These are phyloP conservation scores for Ceratocystis eucalypticola DNA, from an alignment of 2,329 filamentous ascomycete genomes.

Conservation along the genomic window DNA sequence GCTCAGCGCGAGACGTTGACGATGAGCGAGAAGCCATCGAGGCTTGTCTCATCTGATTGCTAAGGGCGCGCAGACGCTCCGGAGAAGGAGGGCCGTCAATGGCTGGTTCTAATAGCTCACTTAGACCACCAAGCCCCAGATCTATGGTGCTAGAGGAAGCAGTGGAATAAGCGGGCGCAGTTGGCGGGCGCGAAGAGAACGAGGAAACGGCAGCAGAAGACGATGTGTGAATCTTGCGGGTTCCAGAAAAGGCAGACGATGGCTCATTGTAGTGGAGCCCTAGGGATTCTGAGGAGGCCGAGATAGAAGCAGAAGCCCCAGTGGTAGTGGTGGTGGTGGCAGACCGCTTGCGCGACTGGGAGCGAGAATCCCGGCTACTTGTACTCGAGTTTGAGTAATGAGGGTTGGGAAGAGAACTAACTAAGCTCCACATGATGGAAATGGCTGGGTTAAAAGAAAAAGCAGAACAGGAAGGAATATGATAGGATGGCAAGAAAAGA, in stretches of 20 bases:
- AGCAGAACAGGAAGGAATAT: background rate
- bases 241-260: background rate
- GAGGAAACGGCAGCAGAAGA: background rate
- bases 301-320: background rate
- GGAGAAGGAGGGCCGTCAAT: slow-evolving; percentile 49
- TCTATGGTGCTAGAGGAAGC: background rate
- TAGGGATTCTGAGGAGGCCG: slow-evolving; percentile 11
- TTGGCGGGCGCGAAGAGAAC: slow-evolving; percentile 12
- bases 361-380: slow-evolving; percentile 15
- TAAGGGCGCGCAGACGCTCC: slow-evolving; percentile 44
- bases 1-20: slow-evolving; percentile 15
- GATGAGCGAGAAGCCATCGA: slow-evolving; percentile 27
- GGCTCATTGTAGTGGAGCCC: slow-evolving; percentile 14
- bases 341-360: slow-evolving; percentile 16
- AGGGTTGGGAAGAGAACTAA: slow-evolving; percentile 16
- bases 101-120: slow-evolving; percentile 42
- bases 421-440: slow-evolving; percentile 18
- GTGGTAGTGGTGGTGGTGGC: slow-evolving; percentile 9
- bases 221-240: slow-evolving; percentile 4
- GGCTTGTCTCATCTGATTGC: slow-evolving; percentile 43
- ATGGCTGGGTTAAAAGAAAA: slow-evolving; percentile 6
- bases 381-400: slow-evolving; percentile 13
- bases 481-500: background rate
- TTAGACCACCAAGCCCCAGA: slow-evolving; percentile 20
- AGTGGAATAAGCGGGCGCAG: slow-evolving; percentile 12